Evolutionary conservation across 1,284 basidiomycete genomes (phyloP).

Genomic region (Fomitopsis betulina): DNA sequence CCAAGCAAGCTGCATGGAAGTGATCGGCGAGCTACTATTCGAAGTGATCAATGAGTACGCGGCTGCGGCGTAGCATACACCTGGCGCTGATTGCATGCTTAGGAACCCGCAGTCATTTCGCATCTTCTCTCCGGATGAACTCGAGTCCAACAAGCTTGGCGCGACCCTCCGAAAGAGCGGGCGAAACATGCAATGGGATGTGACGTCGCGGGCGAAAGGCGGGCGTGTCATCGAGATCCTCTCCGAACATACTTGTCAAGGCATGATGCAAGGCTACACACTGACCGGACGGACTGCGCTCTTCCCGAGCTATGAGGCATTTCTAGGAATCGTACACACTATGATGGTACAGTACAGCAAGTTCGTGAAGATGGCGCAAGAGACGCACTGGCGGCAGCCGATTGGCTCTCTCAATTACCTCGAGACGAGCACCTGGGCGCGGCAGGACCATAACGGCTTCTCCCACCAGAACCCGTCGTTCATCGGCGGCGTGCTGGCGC

Average conservation of each 20-base stretch:
- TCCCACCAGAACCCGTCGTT: slow-evolving; percentile 87
- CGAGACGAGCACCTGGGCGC: slow-evolving; percentile 83
- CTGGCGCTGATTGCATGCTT: slow-evolving; percentile 3
- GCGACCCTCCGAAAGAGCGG: slow-evolving; percentile 61
- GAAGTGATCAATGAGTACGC: slow-evolving; percentile 54
- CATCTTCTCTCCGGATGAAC: slow-evolving; percentile 89
- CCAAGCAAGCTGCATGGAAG: slow-evolving; percentile 77
- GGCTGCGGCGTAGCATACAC: neutral
- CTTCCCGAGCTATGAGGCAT: slow-evolving; percentile 89
- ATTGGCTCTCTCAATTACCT: slow-evolving; percentile 80
- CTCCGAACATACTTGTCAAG: slow-evolving; percentile 85
- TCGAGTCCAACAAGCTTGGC: slow-evolving; percentile 88
- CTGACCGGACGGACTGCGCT: slow-evolving; percentile 78
- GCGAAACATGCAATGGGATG: slow-evolving; percentile 84
- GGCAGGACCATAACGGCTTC: slow-evolving; percentile 78
- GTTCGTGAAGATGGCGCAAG: slow-evolving; percentile 78
- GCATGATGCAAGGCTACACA: slow-evolving; percentile 84
- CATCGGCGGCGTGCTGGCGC: slow-evolving; percentile 76
- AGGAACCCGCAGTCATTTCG: slow-evolving; percentile 77
- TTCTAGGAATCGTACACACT: slow-evolving; percentile 75
- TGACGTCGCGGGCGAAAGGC: slow-evolving; percentile 53
- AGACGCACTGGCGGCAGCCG: slow-evolving; percentile 73
- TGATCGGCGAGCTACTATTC: slow-evolving; percentile 55
- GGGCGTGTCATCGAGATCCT: slow-evolving; percentile 86
- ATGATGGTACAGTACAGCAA: slow-evolving; percentile 85